Evolutionary conservation across 345 rosid genomes (phyloP).

Genomic region (Moringa oleifera): DNA sequence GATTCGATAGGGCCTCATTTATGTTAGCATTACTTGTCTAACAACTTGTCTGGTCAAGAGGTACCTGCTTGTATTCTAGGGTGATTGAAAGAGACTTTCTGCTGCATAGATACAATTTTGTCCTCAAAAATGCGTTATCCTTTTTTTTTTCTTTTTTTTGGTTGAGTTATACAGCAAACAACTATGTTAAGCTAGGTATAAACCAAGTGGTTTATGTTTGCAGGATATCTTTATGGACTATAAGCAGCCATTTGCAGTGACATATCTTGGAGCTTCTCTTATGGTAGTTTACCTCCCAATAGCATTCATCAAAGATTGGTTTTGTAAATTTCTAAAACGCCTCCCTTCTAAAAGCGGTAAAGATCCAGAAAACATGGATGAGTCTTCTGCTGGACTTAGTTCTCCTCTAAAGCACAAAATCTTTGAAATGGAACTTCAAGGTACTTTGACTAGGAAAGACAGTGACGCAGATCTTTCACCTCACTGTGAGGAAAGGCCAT

Average conservation of each 20-base stretch:
- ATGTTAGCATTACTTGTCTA: background rate
- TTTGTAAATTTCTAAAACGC: constrained; percentile 45
- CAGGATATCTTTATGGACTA: constrained; percentile 92
- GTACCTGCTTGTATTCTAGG: background rate
- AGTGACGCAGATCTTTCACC: constrained; percentile 59
- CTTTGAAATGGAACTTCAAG: constrained; percentile 78
- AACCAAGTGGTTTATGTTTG: background rate
- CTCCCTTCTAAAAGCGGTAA: constrained; percentile 45
- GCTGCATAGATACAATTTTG: too few relatives aligned
- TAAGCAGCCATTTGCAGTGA: constrained; percentile 97
- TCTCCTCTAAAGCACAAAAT: constrained; percentile 56
- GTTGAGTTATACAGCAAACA: background rate
- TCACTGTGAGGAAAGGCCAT: constrained; percentile 51
- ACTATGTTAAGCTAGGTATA: background rate
- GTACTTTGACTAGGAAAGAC: constrained; percentile 63
- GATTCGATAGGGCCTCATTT: too few relatives aligned
- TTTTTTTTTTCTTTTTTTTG: too few relatives aligned
- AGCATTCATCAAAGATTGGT: constrained; percentile 84
- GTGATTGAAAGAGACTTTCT: too few relatives aligned
- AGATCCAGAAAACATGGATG: constrained; percentile 35
- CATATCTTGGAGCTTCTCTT: constrained; percentile 98
- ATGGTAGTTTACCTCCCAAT: constrained; percentile 96
- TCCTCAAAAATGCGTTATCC: background rate
- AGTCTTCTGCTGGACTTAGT: constrained; percentile 42
- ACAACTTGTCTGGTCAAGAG: background rate